Evolutionary conservation across 73 alveolate species (phyloP).

Genomic region (Uronychia setigera): DNA sequence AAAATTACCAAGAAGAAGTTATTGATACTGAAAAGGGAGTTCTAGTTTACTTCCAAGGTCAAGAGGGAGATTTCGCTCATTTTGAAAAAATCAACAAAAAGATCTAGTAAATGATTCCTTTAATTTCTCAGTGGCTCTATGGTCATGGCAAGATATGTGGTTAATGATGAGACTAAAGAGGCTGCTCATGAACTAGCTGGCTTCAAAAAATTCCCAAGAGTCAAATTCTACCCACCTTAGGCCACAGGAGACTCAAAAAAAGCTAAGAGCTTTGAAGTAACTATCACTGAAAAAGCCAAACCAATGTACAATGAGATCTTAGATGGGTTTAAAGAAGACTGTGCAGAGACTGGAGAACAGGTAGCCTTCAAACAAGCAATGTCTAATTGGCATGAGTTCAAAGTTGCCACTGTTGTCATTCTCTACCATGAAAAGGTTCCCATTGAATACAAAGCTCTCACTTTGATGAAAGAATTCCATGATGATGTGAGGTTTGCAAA

Average conservation of each 20-base stretch:
- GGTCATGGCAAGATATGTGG: background rate
- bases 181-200: background rate
- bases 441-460: background rate
- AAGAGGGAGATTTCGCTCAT: background rate
- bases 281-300: background rate
- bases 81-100: background rate
- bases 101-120: background rate
- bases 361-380: background rate
- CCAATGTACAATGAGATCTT: background rate
- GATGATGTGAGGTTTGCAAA: background rate
- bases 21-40: background rate
- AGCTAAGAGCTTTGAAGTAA: background rate
- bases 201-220: background rate
- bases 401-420: background rate
- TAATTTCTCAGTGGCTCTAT: background rate
- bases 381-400: background rate
- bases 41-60: background rate
- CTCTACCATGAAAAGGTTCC: background rate
- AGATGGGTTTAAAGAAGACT: background rate
- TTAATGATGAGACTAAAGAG: background rate
- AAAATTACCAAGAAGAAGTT: background rate
- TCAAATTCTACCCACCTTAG: background rate
- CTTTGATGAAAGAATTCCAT: background rate
- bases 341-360: background rate
- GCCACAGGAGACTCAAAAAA: background rate